Base-by-base conservation (phyloP, 2,329 filamentous ascomycete genomes). In the Diaporthe batatas region DNA sequence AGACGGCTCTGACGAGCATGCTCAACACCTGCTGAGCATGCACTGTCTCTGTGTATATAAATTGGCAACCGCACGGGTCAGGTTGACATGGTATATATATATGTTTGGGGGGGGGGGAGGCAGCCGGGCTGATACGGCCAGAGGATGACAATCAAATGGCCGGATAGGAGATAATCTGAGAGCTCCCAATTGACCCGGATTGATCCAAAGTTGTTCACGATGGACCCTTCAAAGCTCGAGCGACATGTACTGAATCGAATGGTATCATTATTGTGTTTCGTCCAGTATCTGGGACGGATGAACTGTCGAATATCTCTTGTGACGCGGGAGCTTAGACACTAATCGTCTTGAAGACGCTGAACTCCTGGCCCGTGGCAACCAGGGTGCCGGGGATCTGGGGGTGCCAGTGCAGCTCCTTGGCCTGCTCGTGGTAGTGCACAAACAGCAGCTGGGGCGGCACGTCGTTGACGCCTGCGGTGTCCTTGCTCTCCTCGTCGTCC, bases 401-500 rank as follows among this genome's bases (percentile, higher is more conserved):
- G 84, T 98, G 96, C 96, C 96, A 99, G 84, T 99, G 96, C 49
- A 95, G 85, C 84, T 99, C 96, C 89, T 98, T 98, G 72, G 95
- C 95, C 78, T 94, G 92, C 79, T 97, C 93, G 86, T 97, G 94
- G 81, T 97, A 98, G 84, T 99, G 96, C 79, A 98, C 95, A 82
- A 99, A 99, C 76, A 99, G 86, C 78, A 99, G 84, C 83, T 99
- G 96, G 6, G 96, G 94, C 73, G 96, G 96, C 75, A 98, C 94
- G 75, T 98, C 96, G 79, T 94, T 91, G 53, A 96, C 91, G 69
- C 94, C 95, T 0, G 92, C 94, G 5, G 93, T 95, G 79, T 97
- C 94, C 81, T 91, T 94, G 84, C 93, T 97, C 87, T 98, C 96
- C 83, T 99, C 96, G 80, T 98, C 96, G 78, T 99, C 96, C 74